phyloP scores from a whole-genome alignment of 2,329 filamentous ascomycete genomes.

The Alternaria sp. region DNA sequence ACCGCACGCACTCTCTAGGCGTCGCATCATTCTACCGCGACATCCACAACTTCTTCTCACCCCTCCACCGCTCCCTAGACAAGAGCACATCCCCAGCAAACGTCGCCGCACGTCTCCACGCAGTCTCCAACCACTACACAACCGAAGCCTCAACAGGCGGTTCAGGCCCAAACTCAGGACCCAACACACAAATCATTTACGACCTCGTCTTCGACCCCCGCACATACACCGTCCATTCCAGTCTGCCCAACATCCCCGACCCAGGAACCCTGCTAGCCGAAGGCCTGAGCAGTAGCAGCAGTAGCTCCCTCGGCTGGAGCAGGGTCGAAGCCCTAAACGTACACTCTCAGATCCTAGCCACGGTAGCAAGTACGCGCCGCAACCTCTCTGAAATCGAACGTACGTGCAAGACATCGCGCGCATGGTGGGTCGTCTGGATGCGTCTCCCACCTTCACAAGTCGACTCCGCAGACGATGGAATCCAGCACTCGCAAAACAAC shows the following conservation, averaged over 20 bases:
- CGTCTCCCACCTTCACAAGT: constrained; percentile 54
- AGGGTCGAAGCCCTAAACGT: constrained; percentile 69
- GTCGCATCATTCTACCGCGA: constrained; percentile 58
- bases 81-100: constrained; percentile 53
- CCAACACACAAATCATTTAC: constrained; percentile 60
- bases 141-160: constrained; percentile 46
- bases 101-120: constrained; percentile 55
- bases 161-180: constrained; percentile 40
- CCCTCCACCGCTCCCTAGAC: constrained; percentile 57
- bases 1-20: constrained; percentile 64
- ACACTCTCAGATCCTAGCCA: constrained; percentile 67
- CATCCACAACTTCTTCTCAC: constrained; percentile 62
- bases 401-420: constrained; percentile 69
- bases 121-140: constrained; percentile 48
- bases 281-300: constrained; percentile 38
- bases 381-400: constrained; percentile 61
- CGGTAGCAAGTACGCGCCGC: constrained; percentile 61
- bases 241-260: constrained; percentile 70
- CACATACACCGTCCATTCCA: constrained; percentile 66
- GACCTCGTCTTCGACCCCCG: constrained; percentile 69
- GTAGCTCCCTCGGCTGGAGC: constrained; percentile 52
- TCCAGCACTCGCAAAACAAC: constrained; percentile 10
- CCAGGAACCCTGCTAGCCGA: constrained; percentile 57
- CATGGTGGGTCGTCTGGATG: constrained; percentile 74
- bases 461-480: constrained; percentile 12